Percentiles rank a stretch among this genome's conserved stretches.
These are phyloP conservation scores for Coleophoma cylindrospora DNA, from an alignment of 2,329 filamentous ascomycete species.

Conservation along the genomic window DNA sequence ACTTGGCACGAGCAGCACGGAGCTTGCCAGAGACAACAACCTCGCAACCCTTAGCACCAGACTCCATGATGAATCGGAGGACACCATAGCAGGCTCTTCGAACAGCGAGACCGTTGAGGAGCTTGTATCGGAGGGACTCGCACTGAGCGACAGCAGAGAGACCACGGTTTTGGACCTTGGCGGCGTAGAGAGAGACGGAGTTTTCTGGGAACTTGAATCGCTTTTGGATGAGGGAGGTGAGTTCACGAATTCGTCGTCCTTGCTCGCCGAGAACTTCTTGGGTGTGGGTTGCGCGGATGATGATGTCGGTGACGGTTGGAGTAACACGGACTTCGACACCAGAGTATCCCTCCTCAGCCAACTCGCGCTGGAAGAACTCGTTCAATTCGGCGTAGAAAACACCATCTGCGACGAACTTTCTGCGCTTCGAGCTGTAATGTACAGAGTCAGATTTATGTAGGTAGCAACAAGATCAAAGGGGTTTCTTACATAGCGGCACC, in stretches of 20 bases:
- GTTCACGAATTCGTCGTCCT: constrained; percentile 98
- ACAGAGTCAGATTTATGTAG: constrained; percentile 8
- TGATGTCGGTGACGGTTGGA: constrained; percentile 99
- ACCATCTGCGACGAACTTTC: constrained; percentile 96
- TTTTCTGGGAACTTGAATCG: constrained; percentile 99
- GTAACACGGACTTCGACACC: constrained; percentile 99
- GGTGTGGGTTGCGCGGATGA: constrained; percentile 99
- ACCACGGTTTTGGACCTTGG: constrained; percentile 99
- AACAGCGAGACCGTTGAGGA: constrained; percentile 98
- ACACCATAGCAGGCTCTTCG: constrained; percentile 99
- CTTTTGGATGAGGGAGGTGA: constrained; percentile 99
- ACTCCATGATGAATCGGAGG: constrained; percentile 99
- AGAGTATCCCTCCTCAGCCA: constrained; percentile 99
- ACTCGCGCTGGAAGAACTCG: constrained; percentile 99
- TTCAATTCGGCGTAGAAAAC: constrained; percentile 99
- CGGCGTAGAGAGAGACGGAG: constrained; percentile 98
- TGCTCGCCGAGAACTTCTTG: constrained; percentile 99
- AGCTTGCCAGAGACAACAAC: constrained; percentile 99
- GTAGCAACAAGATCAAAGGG: constrained; percentile 1
- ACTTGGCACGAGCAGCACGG: constrained; percentile 97
- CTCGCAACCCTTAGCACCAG: constrained; percentile 98
- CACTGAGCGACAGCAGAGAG: constrained; percentile 99
- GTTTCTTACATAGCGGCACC: constrained; percentile 30
- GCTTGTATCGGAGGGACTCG: constrained; percentile 99
- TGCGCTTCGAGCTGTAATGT: constrained; percentile 71